phyloP scores from a whole-genome alignment of 306 rosid species.

The Cicer cuneatum region DNA sequence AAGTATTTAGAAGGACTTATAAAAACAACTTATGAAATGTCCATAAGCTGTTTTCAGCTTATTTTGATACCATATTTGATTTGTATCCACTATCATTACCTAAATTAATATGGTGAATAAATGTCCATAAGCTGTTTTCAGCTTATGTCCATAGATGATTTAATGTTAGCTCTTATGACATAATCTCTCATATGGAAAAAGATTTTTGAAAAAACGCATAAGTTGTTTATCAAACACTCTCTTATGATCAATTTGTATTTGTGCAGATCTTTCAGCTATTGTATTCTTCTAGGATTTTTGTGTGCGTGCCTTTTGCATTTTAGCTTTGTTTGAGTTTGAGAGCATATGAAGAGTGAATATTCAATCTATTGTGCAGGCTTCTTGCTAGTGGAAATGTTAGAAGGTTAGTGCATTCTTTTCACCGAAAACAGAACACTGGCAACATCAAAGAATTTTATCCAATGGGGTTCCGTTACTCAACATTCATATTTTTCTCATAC shows the following conservation, averaged over 20 bases:
- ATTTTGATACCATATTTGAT: neutral
- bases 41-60: neutral
- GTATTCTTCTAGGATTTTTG: slow-evolving; percentile 6
- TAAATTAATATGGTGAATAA: neutral
- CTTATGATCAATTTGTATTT: slow-evolving; percentile 10
- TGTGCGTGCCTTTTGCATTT: neutral
- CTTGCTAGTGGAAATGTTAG: slow-evolving; percentile 55
- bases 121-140: too few species aligned
- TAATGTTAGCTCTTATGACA: neutral
- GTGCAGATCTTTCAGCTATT: neutral
- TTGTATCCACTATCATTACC: neutral
- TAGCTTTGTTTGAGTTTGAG: slow-evolving; percentile 31
- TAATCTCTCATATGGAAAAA: neutral
- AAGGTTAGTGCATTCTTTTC: slow-evolving; percentile 51
- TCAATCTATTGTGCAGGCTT: slow-evolving; percentile 56
- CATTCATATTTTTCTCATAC: slow-evolving; percentile 44
- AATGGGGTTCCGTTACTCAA: slow-evolving; percentile 45
- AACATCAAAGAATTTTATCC: slow-evolving; percentile 41
- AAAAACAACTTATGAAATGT: neutral
- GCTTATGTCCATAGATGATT: too few species aligned
- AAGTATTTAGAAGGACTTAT: neutral
- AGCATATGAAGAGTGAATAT: slow-evolving; percentile 37
- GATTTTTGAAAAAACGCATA: neutral
- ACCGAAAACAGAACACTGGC: slow-evolving; percentile 39
- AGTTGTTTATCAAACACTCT: neutral